A percentile compares a stretch with the other conserved stretches of the same genome.
Evolutionary conservation across 2,329 filamentous ascomycete species (phyloP).

Genomic region (Sarocladiaceae sp.): DNA sequence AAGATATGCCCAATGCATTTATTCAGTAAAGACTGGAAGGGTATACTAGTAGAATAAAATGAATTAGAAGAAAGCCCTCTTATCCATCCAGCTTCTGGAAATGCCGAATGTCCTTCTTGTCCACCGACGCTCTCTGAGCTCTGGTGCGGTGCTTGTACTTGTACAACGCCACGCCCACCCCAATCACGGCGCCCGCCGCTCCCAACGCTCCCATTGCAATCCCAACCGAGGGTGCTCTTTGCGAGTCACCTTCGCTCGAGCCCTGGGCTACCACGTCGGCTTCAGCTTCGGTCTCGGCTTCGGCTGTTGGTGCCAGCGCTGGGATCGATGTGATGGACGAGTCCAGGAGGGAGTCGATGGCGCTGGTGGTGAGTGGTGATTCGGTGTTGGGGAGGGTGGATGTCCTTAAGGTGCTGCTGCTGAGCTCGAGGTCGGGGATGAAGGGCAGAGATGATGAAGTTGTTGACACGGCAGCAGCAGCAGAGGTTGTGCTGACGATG

Average conservation of each 20-base stretch:
- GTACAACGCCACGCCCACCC: constrained; percentile 1
- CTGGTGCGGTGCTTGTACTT: constrained; percentile 7
- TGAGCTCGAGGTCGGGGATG: background rate
- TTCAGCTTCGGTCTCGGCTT: background rate
- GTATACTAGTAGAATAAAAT: no score
- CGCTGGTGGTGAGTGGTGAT: background rate
- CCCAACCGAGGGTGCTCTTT: background rate
- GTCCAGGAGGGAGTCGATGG: background rate
- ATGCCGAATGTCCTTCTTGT: background rate
- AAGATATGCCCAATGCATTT: no score
- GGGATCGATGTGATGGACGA: background rate
- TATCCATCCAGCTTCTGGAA: constrained; percentile 6
- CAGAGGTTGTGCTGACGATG: no score
- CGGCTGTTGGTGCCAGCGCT: background rate
- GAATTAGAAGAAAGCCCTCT: background rate
- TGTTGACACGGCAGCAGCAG: no score
- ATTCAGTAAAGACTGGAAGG: no score
- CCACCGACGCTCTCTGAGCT: background rate
- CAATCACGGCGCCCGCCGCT: background rate
- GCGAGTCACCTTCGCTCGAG: background rate
- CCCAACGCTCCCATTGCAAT: constrained; percentile 2
- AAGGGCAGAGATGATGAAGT: background rate
- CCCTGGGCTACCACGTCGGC: no score
- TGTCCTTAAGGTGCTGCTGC: background rate
- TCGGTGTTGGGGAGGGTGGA: background rate